phyloP scores from a whole-genome alignment of 2,329 filamentous ascomycete species.

The Fusarium nelsonii region DNA sequence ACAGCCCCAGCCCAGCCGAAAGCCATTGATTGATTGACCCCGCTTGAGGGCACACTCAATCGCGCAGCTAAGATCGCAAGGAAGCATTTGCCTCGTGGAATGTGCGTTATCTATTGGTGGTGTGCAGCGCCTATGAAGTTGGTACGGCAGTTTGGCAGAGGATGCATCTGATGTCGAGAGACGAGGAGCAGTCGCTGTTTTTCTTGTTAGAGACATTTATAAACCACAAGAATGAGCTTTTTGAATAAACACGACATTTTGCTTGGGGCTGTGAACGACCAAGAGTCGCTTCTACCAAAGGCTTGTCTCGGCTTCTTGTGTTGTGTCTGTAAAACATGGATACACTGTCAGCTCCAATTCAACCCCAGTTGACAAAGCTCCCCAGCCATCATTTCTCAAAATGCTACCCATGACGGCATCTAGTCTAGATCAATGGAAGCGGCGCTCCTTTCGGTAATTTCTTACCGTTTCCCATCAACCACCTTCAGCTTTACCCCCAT shows the following conservation, averaged over 20 bases:
- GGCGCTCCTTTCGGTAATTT: conserved; percentile 14
- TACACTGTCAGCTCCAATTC: conserved; percentile 10
- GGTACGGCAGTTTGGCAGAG: background rate
- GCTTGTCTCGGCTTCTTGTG: conserved; percentile 24
- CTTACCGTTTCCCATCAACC: background rate
- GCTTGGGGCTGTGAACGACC: background rate
- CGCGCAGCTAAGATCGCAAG: conserved; percentile 33
- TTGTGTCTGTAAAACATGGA: conserved; percentile 21
- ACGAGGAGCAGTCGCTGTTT: background rate
- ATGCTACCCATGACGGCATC: conserved; percentile 30
- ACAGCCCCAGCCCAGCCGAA: conserved; percentile 14
- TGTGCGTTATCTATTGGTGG: conserved; percentile 28
- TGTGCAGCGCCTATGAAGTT: conserved; percentile 9
- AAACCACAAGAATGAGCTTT: background rate
- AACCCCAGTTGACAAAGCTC: conserved; percentile 18
- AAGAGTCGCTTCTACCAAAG: conserved; percentile 3
- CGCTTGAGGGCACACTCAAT: conserved; percentile 36
- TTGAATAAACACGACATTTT: background rate
- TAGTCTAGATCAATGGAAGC: background rate
- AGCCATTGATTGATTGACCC: conserved; percentile 19
- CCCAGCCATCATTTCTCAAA: conserved; percentile 40
- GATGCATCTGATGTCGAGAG: background rate
- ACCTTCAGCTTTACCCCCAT: conserved; percentile 1
- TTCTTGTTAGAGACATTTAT: background rate
- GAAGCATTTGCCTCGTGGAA: conserved; percentile 37